A percentile compares a stretch with the other conserved stretches of the same genome.
Conservation (phyloP, 2,329 filamentous ascomycete genomes). For the Alternaria ethzedia region DNA sequence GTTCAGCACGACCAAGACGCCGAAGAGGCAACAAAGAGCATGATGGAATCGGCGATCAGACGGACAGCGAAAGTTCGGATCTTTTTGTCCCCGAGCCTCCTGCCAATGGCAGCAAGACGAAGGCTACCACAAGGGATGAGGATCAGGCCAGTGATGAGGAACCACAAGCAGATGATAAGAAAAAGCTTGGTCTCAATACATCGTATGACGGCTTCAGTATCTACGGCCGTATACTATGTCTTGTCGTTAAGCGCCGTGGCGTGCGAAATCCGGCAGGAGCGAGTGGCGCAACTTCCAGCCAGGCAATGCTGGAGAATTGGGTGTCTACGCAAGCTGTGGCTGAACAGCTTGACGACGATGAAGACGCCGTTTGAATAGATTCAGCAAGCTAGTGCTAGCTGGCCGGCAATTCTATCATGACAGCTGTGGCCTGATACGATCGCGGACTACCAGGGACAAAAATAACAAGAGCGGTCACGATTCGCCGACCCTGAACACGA, state of each 20-base stretch:
- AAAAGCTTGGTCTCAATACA: constrained; percentile 85
- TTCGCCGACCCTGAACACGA: constrained; percentile 4
- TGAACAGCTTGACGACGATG: constrained; percentile 43
- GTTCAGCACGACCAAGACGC: constrained; percentile 24
- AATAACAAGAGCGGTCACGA: constrained; percentile 16
- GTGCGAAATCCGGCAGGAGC: constrained; percentile 24
- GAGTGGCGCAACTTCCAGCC: constrained; percentile 35
- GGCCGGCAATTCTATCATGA: constrained; percentile 5
- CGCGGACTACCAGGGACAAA: constrained; percentile 20
- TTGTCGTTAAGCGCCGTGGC: constrained; percentile 80
- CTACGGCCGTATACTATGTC: constrained; percentile 88
- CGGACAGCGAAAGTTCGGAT: constrained; percentile 45
- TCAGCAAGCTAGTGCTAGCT: background rate
- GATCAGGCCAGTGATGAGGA: constrained; percentile 31
- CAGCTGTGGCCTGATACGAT: constrained; percentile 21
- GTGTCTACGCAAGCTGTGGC: constrained; percentile 51
- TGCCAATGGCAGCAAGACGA: constrained; percentile 28
- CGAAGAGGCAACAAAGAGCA: constrained; percentile 9
- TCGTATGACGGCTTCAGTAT: constrained; percentile 96
- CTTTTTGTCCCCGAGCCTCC: constrained; percentile 26
- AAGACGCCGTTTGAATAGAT: constrained; percentile 39
- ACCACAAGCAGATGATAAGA: constrained; percentile 82
- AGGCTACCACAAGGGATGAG: constrained; percentile 8
- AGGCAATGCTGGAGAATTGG: constrained; percentile 52
- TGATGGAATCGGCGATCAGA: constrained; percentile 24